Evolutionary conservation across 2,329 filamentous ascomycete genomes (phyloP).

Genomic region (Pseudogymnoascus sp.): DNA sequence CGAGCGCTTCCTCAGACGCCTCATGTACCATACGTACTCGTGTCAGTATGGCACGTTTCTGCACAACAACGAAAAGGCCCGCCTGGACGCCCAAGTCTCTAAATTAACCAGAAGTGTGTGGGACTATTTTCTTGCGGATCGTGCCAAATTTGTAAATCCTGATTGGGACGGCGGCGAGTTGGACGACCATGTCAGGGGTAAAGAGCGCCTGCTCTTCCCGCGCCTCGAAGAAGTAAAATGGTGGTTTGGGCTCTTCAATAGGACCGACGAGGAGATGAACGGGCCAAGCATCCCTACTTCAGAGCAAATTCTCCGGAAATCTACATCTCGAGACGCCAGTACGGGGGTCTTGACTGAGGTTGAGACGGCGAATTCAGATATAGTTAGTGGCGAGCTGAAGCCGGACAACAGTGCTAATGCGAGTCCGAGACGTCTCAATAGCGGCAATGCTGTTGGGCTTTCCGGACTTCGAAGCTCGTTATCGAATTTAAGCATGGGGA

Average conservation of each 20-base stretch:
- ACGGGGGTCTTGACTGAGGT: slow-evolving; percentile 23
- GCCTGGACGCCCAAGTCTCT: slow-evolving; percentile 58
- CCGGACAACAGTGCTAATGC: slow-evolving; percentile 10
- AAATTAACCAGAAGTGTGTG: slow-evolving; percentile 81
- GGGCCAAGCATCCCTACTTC: slow-evolving; percentile 28
- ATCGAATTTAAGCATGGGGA: slow-evolving; percentile 36
- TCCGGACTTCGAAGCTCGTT: slow-evolving; percentile 39
- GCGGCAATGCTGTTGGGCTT: slow-evolving; percentile 30
- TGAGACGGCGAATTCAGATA: slow-evolving; percentile 21
- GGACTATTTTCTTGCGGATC: slow-evolving; percentile 85
- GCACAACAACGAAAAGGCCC: slow-evolving; percentile 88
- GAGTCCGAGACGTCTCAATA: slow-evolving; percentile 22
- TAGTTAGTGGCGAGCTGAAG: slow-evolving; percentile 7
- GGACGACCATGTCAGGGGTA: slow-evolving; percentile 71
- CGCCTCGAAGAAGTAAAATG: slow-evolving; percentile 71
- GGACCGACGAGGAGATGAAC: slow-evolving; percentile 91
- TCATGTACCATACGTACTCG: slow-evolving; percentile 90
- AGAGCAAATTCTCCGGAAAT: not conserved
- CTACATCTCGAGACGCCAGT: not conserved
- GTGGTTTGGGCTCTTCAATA: slow-evolving; percentile 86
- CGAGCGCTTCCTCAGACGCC: slow-evolving; percentile 78
- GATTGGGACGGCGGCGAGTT: slow-evolving; percentile 63
- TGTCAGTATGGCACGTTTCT: slow-evolving; percentile 97
- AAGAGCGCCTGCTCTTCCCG: slow-evolving; percentile 79
- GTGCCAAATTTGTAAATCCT: slow-evolving; percentile 73